Conservation (phyloP, 1,284 basidiomycete species). For the Microbotryomycetes sp. region DNA sequence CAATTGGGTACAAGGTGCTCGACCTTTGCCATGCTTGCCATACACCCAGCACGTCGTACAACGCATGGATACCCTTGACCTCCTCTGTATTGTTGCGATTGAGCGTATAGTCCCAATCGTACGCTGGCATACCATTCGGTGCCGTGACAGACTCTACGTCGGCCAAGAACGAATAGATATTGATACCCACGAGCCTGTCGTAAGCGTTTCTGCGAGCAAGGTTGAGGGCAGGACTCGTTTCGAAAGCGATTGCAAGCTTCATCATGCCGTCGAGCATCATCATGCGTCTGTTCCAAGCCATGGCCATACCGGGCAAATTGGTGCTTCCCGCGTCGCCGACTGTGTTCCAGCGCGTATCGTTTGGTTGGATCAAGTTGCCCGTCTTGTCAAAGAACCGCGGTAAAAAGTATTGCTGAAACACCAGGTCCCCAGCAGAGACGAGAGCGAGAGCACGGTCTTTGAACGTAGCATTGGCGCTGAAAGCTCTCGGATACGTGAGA, state of each 20-base stretch:
- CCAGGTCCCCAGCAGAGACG: conserved; percentile 17
- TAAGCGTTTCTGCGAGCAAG: neutral
- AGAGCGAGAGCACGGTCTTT: conserved; percentile 11
- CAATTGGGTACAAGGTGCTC: neutral
- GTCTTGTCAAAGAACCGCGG: conserved; percentile 15
- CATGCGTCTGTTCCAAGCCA: conserved; percentile 23
- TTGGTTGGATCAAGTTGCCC: conserved; percentile 15
- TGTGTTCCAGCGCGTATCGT: conserved; percentile 9
- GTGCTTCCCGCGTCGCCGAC: conserved; percentile 4
- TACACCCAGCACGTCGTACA: neutral
- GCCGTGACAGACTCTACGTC: neutral
- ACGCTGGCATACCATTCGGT: neutral
- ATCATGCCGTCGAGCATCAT: neutral
- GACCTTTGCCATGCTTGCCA: neutral
- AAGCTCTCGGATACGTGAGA: conserved; percentile 1
- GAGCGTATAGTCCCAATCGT: neutral
- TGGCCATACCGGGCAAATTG: conserved; percentile 2
- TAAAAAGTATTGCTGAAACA: conserved; percentile 18
- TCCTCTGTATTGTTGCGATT: neutral
- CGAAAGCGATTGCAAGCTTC: neutral
- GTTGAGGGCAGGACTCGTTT: neutral
- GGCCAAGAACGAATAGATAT: neutral
- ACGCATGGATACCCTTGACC: neutral
- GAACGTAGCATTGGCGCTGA: conserved; percentile 8
- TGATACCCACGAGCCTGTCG: neutral